phyloP scores from a whole-genome alignment of 2,329 filamentous ascomycete species.

The Xylaria sp. region DNA sequence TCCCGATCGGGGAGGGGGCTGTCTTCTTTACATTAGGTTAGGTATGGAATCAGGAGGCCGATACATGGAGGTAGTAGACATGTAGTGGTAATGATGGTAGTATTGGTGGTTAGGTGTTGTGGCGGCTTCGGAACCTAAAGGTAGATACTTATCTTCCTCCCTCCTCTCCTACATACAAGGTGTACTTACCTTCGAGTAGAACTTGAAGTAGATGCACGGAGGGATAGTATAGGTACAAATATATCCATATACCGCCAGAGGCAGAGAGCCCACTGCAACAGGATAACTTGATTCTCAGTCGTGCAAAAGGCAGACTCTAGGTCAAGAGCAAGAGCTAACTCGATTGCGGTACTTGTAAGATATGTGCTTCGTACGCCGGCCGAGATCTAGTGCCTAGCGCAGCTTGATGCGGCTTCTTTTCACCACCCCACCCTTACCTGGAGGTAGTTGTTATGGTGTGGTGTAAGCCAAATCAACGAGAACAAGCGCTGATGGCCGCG shows the following conservation, averaged over 20 bases:
- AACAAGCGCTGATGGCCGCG: constrained; percentile 23
- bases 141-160: constrained; percentile 29
- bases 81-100: background rate
- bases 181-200: constrained; percentile 4
- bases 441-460: constrained; percentile 21
- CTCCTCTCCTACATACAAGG: background rate
- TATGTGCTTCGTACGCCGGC: constrained; percentile 18
- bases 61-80: background rate
- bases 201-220: background rate
- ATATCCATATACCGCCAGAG: background rate
- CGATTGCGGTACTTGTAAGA: constrained; percentile 1
- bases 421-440: constrained; percentile 21
- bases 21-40: constrained; percentile 19
- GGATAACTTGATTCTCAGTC: background rate
- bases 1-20: constrained; percentile 40
- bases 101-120: constrained; percentile 25
- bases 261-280: background rate
- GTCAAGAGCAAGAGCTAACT: constrained; percentile 3
- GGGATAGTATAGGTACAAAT: background rate
- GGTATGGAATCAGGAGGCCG: background rate
- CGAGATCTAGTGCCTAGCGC: constrained; percentile 18
- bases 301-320: background rate
- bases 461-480: constrained; percentile 32
- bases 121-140: constrained; percentile 42
- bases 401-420: constrained; percentile 22